Evolutionary conservation across 805 yeast species (phyloP).

Genomic region (Candida sithepensis): DNA sequence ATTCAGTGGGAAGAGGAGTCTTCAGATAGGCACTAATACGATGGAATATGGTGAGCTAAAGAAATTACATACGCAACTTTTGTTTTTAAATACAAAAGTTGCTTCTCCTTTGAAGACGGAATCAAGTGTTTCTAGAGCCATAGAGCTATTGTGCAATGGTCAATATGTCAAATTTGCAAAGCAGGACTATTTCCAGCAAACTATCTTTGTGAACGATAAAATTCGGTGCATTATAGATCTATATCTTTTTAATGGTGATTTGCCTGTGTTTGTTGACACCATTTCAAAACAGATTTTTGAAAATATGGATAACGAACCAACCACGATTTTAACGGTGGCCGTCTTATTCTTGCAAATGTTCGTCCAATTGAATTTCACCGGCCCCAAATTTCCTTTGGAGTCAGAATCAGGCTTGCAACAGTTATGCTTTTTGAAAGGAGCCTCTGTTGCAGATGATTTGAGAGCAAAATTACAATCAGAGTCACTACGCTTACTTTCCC

Average conservation of each 20-base stretch:
- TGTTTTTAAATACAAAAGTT: constrained; percentile 15
- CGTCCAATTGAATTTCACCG: constrained; percentile 76
- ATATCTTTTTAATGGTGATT: background rate
- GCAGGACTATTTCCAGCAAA: background rate
- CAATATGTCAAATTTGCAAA: constrained; percentile 22
- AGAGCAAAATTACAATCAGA: background rate
- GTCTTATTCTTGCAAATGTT: constrained; percentile 64
- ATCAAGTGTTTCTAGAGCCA: constrained; percentile 4
- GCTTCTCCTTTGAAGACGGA: background rate
- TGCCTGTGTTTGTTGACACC: constrained; percentile 4
- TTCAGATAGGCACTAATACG: background rate
- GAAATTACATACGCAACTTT: constrained; percentile 13
- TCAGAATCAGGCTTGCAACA: background rate
- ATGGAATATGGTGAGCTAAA: constrained; percentile 8
- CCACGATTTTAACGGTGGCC: constrained; percentile 34
- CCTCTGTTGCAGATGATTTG: background rate
- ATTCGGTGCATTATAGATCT: constrained; percentile 4
- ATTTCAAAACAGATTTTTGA: constrained; percentile 1
- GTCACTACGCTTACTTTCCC: constrained; percentile 16
- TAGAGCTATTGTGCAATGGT: constrained; percentile 22
- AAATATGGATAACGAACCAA: constrained; percentile 5
- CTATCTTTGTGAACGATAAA: constrained; percentile 4
- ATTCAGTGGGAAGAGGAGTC: background rate
- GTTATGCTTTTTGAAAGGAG: constrained; percentile 7
- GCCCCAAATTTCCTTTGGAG: constrained; percentile 56